A percentile compares a stretch with the other conserved stretches of the same genome.
Conservation (phyloP, 345 rosid species). For the Populus pruinosa region DNA sequence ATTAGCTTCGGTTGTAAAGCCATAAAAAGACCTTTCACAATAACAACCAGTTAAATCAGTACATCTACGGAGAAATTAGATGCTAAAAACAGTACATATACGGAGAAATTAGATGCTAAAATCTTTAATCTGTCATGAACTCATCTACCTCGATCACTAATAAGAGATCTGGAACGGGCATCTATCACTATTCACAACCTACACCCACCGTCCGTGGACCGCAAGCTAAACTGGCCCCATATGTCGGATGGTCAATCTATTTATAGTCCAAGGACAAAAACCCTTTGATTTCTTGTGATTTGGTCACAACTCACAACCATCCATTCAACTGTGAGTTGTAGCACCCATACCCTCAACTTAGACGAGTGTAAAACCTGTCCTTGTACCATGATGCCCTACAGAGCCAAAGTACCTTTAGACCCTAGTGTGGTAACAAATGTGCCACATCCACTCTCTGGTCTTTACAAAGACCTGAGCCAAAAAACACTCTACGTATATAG, state of each 20-base stretch:
- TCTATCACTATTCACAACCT: conserved; percentile 9
- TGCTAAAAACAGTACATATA: not conserved
- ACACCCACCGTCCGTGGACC: conserved; percentile 24
- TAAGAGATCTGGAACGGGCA: not conserved
- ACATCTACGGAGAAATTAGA: not conserved
- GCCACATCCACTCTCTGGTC: not conserved
- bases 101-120: not conserved
- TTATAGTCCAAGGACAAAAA: conserved; percentile 5
- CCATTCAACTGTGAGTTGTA: conserved; percentile 10
- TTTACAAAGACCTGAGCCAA: not conserved
- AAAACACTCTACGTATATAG: not conserved
- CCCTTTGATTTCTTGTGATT: not conserved
- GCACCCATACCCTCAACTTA: conserved; percentile 8
- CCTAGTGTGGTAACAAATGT: not conserved
- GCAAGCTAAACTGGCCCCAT: conserved; percentile 17
- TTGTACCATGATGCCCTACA: not conserved
- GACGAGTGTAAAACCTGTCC: conserved; percentile 9
- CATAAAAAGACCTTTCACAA: conserved; percentile 30
- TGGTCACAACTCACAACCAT: not conserved
- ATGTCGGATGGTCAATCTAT: conserved; percentile 27
- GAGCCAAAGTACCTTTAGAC: not conserved
- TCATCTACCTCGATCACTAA: not conserved
- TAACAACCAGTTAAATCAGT: not conserved
- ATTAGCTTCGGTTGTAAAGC: conserved; percentile 34
- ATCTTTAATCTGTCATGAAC: not conserved